These are phyloP conservation scores for Solanum sitiens DNA, from an alignment of 257 asterid species.

Conservation along the genomic window DNA sequence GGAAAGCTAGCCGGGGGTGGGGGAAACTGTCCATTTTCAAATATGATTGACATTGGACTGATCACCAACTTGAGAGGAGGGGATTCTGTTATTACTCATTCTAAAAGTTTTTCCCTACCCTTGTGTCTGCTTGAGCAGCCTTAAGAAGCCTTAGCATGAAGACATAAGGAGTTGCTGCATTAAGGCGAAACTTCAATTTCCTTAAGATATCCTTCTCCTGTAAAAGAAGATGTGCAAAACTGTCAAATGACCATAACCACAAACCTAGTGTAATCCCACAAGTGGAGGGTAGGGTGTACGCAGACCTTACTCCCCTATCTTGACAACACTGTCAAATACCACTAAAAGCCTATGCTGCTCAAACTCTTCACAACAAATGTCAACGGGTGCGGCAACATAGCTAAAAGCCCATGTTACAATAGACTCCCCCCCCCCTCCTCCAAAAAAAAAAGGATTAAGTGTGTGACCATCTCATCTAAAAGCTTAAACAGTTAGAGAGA, in stretches of 20 bases:
- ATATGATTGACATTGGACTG: not conserved
- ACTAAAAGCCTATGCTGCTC: not conserved
- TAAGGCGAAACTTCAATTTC: conserved; percentile 80
- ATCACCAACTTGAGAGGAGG: not conserved
- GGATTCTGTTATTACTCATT: not conserved
- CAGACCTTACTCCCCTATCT: not conserved
- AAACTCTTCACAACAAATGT: not conserved
- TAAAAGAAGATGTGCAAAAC: conserved; percentile 8
- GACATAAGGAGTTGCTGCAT: conserved; percentile 87
- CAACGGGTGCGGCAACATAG: not conserved
- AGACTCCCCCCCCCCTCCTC: not conserved
- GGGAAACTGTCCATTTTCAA: not conserved
- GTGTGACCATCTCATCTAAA: no score
- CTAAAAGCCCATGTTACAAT: not conserved
- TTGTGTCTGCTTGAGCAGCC: conserved; percentile 72
- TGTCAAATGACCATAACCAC: not conserved
- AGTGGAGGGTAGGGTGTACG: not conserved
- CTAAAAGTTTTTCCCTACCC: conserved; percentile 18
- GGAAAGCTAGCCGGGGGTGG: not conserved
- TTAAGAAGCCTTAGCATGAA: conserved; percentile 89
- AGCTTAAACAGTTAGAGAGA: no score
- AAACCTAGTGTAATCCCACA: not conserved
- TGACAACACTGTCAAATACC: not conserved
- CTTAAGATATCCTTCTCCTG: conserved; percentile 69
- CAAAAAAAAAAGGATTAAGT: no score